Conservation (phyloP, 2,329 filamentous ascomycete species). For the Parascedosporium putredinis region DNA sequence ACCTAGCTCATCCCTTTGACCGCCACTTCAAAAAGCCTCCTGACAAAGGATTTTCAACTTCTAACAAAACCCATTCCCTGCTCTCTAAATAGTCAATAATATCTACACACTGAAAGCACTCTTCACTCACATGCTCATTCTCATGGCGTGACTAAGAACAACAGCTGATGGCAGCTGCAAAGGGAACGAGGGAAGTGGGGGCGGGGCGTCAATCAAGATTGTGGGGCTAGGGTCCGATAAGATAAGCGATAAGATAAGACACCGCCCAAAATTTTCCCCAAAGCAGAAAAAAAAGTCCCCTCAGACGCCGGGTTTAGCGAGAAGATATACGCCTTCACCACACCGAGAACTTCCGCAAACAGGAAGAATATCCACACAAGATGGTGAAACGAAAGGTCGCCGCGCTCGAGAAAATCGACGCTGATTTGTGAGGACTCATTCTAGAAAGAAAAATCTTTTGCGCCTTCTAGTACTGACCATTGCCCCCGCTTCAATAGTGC, state of each 20-base stretch:
- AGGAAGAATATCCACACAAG: conserved; percentile 11
- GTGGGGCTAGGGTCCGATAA: not conserved
- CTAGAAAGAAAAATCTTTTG: conserved; percentile 1
- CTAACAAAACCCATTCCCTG: too few species aligned
- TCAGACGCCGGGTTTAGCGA: too few species aligned
- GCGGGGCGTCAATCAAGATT: not conserved
- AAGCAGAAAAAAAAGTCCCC: conserved; percentile 3
- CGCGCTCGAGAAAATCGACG: conserved; percentile 90
- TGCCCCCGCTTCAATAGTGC: conserved; percentile 52
- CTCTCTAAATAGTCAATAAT: too few species aligned
- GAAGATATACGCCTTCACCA: too few species aligned
- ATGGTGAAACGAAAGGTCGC: conserved; percentile 87
- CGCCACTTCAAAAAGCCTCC: too few species aligned
- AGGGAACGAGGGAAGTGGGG: too few species aligned
- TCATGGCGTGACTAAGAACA: too few species aligned
- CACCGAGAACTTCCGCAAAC: too few species aligned
- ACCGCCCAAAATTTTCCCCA: not conserved
- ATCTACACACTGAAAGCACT: too few species aligned
- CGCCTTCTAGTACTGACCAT: conserved; percentile 21
- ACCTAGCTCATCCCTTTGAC: too few species aligned
- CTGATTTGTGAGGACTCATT: conserved; percentile 52
- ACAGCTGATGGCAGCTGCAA: not conserved
- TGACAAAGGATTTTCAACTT: too few species aligned
- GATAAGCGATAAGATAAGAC: conserved; percentile 8
- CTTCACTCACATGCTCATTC: too few species aligned